These are phyloP conservation scores for Helminthosporium solani DNA, from an alignment of 2,329 filamentous ascomycete species.

Conservation along the genomic window DNA sequence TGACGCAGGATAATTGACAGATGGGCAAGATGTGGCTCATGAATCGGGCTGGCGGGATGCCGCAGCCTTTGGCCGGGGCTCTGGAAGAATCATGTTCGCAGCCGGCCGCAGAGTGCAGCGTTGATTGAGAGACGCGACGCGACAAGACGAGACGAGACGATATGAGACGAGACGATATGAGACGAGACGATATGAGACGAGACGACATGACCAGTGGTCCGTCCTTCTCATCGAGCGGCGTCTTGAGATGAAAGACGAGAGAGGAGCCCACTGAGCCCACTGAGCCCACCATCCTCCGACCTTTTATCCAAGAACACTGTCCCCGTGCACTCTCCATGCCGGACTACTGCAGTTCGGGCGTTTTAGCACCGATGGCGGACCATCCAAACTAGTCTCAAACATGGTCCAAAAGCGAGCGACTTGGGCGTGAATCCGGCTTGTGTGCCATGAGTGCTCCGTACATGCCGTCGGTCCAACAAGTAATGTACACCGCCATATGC, in stretches of 20 bases:
- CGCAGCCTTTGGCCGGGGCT: slow-evolving; percentile 28
- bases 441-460: too few species aligned
- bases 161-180: too few species aligned
- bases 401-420: slow-evolving; percentile 21
- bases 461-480: too few species aligned
- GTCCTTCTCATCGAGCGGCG: too few species aligned
- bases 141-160: too few species aligned
- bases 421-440: slow-evolving; percentile 31
- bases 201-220: too few species aligned
- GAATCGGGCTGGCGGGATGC: slow-evolving; percentile 28
- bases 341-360: slow-evolving; percentile 39
- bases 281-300: slow-evolving; percentile 16
- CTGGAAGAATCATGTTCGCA: slow-evolving; percentile 33
- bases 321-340: slow-evolving; percentile 39
- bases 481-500: slow-evolving; percentile 34
- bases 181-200: too few species aligned
- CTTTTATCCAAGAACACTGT: slow-evolving; percentile 31
- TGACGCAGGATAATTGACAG: not conserved
- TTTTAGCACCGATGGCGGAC: slow-evolving; percentile 30
- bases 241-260: too few species aligned
- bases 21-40: not conserved
- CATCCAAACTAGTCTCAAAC: slow-evolving; percentile 33
- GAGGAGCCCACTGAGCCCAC: too few species aligned
- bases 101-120: slow-evolving; percentile 19
- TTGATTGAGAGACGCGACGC: too few species aligned